These are phyloP conservation scores for Microbotryomycetes sp. DNA, from an alignment of 1,284 basidiomycete genomes.

Conservation along the genomic window DNA sequence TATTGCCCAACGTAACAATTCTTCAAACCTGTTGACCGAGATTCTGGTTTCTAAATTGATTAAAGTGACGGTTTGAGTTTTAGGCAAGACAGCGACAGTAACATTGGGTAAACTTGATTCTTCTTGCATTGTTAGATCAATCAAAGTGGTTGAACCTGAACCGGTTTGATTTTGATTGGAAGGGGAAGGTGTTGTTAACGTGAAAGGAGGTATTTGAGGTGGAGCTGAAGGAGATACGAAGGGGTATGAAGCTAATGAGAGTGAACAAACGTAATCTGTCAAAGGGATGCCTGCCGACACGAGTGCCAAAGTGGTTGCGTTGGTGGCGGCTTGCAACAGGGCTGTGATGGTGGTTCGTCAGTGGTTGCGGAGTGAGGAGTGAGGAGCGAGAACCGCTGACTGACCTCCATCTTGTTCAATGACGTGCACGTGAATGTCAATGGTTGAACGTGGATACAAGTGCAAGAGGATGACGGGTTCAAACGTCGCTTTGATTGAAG, in stretches of 20 bases:
- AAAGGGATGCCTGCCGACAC: constrained; percentile 85
- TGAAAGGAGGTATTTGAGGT: constrained; percentile 28
- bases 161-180: constrained; percentile 15
- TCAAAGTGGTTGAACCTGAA: constrained; percentile 53
- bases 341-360: constrained; percentile 48
- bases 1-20: constrained; percentile 71
- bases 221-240: constrained; percentile 36
- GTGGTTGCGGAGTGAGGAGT: not conserved
- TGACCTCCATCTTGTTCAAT: constrained; percentile 79
- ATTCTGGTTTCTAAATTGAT: constrained; percentile 91
- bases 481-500: constrained; percentile 85
- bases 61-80: constrained; percentile 72
- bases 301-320: constrained; percentile 87
- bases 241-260: constrained; percentile 65
- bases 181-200: constrained; percentile 13
- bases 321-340: constrained; percentile 86
- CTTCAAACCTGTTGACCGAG: constrained; percentile 85
- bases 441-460: constrained; percentile 87
- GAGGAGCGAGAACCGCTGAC: constrained; percentile 30
- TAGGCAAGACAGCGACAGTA: constrained; percentile 79
- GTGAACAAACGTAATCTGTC: constrained; percentile 79
- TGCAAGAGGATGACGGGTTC: constrained; percentile 86
- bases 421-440: constrained; percentile 88
- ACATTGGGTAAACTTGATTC: constrained; percentile 83
- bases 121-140: constrained; percentile 81